Evolutionary conservation across 2,329 filamentous ascomycete species (phyloP).

Genomic region (Iodosphaeria phyllophila): DNA sequence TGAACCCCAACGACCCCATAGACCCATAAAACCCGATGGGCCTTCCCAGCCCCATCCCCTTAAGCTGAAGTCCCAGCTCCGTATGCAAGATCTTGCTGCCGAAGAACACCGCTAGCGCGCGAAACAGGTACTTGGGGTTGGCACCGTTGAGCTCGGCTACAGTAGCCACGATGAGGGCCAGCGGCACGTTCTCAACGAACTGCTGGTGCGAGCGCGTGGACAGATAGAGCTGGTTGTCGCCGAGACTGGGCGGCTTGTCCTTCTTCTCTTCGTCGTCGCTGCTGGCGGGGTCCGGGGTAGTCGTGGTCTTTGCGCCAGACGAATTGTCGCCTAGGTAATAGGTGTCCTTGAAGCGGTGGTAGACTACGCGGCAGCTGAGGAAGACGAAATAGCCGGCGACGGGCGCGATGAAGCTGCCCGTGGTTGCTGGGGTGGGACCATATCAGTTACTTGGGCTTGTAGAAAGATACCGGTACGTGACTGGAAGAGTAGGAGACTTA

Average conservation of each 20-base stretch:
- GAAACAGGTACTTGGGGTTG: slow-evolving; percentile 8
- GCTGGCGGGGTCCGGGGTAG: slow-evolving; percentile 2
- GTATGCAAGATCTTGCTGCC: slow-evolving; percentile 11
- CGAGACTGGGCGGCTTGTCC: neutral
- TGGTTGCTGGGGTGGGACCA: too few species aligned
- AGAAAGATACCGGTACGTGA: too few species aligned
- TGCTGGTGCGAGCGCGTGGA: slow-evolving; percentile 11
- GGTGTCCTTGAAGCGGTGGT: slow-evolving; percentile 9
- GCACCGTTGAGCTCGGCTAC: slow-evolving; percentile 15
- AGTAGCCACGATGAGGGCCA: slow-evolving; percentile 12
- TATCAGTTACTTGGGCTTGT: too few species aligned
- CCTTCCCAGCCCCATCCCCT: slow-evolving; percentile 8
- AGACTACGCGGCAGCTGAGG: slow-evolving; percentile 11
- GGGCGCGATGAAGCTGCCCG: slow-evolving; percentile 12
- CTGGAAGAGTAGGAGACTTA: slow-evolving; percentile 1
- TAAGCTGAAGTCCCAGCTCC: slow-evolving; percentile 8
- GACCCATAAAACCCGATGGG: slow-evolving; percentile 13
- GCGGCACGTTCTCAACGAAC: slow-evolving; percentile 14
- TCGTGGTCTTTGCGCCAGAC: slow-evolving; percentile 4
- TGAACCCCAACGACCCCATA: slow-evolving; percentile 7
- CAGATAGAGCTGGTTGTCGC: slow-evolving; percentile 9
- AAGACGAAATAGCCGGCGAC: slow-evolving; percentile 14
- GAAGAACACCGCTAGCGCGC: slow-evolving; percentile 10
- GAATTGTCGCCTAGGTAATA: slow-evolving; percentile 12
- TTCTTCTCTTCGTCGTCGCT: neutral